Evolutionary conservation across 2,329 filamentous ascomycete genomes (phyloP), one percentile per base, ranked within the genome.

Genomic region (Calycina herbarum): DNA sequence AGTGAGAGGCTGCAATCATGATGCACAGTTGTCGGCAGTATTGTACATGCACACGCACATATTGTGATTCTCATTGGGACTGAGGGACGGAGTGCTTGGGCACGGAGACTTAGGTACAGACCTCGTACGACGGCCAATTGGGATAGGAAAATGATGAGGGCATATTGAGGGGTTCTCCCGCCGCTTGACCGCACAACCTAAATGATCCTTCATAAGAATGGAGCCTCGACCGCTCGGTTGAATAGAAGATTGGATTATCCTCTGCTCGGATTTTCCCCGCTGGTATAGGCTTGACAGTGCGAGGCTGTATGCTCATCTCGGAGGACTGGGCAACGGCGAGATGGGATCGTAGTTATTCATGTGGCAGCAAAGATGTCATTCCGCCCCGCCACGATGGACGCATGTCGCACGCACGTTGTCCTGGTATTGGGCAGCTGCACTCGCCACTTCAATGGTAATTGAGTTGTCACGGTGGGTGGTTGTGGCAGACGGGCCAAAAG

Each of bases 191-290:
- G 45, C 59, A 48, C 48, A 68, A 68, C 61, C 59, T 51, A 67
- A 66, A 65, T 70, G 62, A 66, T 67, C 63, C 63, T 64, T 60
- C 59, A 57, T 15, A 35, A 33, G 54, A 33, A n/a, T 40, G 38
- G 7, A 60, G 35, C 24, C 40, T 48, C 15, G 59, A 61, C 8
- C 10, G 59, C n/a, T 51, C 24, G 17, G 59, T 17, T 54, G n/a
- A 54, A 27, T n/a, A 20, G 13, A 57, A n/a, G 15, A 33, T 6
- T 31, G 2, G 15, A 57, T 17, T n/a, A 17, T 57, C 11, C 38
- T 60, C 38, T 60, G 58, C n/a, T 60, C 58, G 13, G 20, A 57
- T 27, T 24, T 20, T n/a, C 35, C 8, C 11, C 24, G 27, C n/a
- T 15, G 38, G 10, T 29, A 61, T 11, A 40, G 42, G 59, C 59